Conservation (phyloP, 2,329 filamentous ascomycete species). For the Hymenoscyphus infarciens region DNA sequence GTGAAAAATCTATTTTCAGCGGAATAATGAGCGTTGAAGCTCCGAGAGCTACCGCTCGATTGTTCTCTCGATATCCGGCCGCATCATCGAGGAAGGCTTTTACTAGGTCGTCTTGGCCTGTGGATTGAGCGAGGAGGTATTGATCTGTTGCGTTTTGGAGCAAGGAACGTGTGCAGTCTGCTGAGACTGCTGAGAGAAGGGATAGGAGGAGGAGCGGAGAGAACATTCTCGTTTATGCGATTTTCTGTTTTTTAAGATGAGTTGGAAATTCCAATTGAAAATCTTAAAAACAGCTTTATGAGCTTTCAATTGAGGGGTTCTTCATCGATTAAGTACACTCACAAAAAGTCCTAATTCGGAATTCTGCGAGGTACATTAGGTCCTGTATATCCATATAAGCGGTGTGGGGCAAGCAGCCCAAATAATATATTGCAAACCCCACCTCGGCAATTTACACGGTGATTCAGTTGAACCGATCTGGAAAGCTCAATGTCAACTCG, state of each 20-base stretch:
- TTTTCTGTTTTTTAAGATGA: background rate
- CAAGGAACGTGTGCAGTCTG: conserved; percentile 1
- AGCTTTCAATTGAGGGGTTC: background rate
- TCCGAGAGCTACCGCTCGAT: conserved; percentile 5
- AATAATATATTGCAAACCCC: conserved; percentile 6
- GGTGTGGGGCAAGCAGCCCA: conserved; percentile 1
- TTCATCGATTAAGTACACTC: background rate
- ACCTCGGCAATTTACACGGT: conserved; percentile 3
- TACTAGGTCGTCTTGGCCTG: background rate
- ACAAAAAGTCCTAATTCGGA: background rate
- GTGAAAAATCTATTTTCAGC: conserved; percentile 14
- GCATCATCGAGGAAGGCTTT: conserved; percentile 2
- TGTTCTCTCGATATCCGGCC: conserved; percentile 17
- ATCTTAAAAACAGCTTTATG: background rate
- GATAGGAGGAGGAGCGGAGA: background rate
- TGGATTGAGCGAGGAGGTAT: conserved; percentile 10
- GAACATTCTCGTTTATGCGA: conserved; percentile 1
- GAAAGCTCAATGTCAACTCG: too few species aligned
- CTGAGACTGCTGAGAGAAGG: background rate
- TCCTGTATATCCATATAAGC: background rate
- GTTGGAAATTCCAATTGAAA: background rate
- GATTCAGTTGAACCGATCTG: background rate
- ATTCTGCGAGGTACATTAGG: background rate
- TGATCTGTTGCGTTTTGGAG: conserved; percentile 8
- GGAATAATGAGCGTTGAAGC: conserved; percentile 7